phyloP scores from a whole-genome alignment of 2,329 filamentous ascomycete genomes.

The Alternaria burnsii region DNA sequence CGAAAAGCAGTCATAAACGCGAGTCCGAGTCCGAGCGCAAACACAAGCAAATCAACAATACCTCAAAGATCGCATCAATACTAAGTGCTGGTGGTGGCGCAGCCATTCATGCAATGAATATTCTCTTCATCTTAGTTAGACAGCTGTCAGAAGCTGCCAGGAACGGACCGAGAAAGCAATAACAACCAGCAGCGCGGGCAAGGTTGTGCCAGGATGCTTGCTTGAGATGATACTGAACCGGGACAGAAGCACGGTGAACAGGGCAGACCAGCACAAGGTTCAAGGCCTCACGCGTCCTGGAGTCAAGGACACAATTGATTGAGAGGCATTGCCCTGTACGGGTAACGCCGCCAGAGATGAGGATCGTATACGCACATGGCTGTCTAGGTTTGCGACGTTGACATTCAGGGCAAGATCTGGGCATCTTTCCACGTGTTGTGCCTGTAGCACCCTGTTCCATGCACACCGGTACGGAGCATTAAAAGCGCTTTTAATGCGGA shows the following conservation, averaged over 20 bases:
- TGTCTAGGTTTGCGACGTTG: neutral
- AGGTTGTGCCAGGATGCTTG: slow-evolving; percentile 19
- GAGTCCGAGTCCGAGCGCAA: slow-evolving; percentile 18
- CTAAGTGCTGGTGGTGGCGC: slow-evolving; percentile 2
- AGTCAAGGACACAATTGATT: neutral
- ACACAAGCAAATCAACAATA: slow-evolving; percentile 18
- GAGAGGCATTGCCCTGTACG: slow-evolving; percentile 1
- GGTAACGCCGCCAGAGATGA: neutral
- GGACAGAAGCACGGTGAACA: slow-evolving; percentile 18
- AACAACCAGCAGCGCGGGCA: slow-evolving; percentile 13
- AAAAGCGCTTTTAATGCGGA: slow-evolving; percentile 1
- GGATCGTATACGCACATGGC: slow-evolving; percentile 1
- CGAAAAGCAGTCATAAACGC: slow-evolving; percentile 21
- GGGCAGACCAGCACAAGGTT: slow-evolving; percentile 8
- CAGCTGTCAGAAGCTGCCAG: slow-evolving; percentile 14
- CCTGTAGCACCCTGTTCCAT: neutral
- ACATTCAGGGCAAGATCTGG: neutral
- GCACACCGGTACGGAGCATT: neutral
- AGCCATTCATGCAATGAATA: neutral
- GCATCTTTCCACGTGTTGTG: neutral
- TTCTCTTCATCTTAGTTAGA: neutral
- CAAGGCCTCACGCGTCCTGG: slow-evolving; percentile 2
- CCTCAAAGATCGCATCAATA: slow-evolving; percentile 12
- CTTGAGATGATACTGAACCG: slow-evolving; percentile 20
- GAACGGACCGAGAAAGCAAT: slow-evolving; percentile 11